Percentiles rank a stretch among this genome's conserved stretches.
Conservation (phyloP, 148 eudicot species). For the Drosera capensis region DNA sequence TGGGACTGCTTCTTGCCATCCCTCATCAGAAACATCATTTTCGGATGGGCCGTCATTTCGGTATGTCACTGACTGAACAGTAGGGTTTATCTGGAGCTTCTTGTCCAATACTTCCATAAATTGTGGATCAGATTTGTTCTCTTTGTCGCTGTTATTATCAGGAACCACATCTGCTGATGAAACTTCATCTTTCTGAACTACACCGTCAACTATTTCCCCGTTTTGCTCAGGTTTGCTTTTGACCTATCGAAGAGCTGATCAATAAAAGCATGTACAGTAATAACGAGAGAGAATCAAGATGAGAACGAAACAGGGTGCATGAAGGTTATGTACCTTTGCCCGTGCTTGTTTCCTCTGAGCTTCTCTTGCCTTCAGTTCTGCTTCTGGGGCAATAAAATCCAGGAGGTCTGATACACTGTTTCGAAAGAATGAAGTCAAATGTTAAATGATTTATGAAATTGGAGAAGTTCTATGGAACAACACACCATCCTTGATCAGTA, state of each 20-base stretch:
- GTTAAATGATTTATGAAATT: no score
- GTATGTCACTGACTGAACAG: conserved; percentile 12
- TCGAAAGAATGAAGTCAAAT: neutral
- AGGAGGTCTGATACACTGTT: conserved; percentile 87
- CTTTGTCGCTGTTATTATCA: conserved; percentile 50
- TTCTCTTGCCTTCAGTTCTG: conserved; percentile 76
- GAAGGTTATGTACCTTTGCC: conserved; percentile 41
- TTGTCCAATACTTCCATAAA: conserved; percentile 21
- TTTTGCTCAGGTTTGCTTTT: conserved; percentile 53
- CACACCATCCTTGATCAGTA: no score
- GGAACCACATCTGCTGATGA: conserved; percentile 18
- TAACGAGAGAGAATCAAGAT: neutral
- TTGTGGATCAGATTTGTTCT: conserved; percentile 39
- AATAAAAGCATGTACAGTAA: neutral
- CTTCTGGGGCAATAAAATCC: conserved; percentile 87
- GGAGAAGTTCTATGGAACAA: no score
- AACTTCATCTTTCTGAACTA: conserved; percentile 33
- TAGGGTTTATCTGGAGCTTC: conserved; percentile 15
- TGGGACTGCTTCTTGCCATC: conserved; percentile 94
- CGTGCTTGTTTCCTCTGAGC: conserved; percentile 94
- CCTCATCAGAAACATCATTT: conserved; percentile 68
- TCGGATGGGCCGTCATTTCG: conserved; percentile 21
- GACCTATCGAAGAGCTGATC: conserved; percentile 22
- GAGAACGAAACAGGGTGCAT: conserved; percentile 3
- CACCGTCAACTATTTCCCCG: conserved; percentile 30